Conservation (phyloP, 2,329 filamentous ascomycete genomes). For the Xylaria sp. region DNA sequence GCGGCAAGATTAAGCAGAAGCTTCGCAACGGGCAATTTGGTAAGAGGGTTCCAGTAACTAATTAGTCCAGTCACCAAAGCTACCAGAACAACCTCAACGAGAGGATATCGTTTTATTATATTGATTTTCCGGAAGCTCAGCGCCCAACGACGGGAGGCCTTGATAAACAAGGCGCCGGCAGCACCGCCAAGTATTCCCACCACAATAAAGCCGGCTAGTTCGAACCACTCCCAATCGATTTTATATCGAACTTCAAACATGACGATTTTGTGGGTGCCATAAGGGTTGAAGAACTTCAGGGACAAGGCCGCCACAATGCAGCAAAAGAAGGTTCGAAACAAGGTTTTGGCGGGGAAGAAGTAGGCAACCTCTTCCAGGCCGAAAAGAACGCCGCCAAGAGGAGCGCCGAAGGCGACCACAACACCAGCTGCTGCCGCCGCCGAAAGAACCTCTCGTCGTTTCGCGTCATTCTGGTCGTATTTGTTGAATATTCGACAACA, state of each 20-base stretch:
- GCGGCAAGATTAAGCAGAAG: conserved; percentile 90
- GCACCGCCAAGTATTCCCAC: conserved; percentile 87
- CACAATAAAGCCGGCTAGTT: conserved; percentile 85
- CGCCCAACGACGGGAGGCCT: conserved; percentile 91
- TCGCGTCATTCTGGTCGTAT: conserved; percentile 93
- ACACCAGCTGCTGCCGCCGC: conserved; percentile 92
- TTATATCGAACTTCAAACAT: conserved; percentile 94
- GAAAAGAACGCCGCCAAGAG: conserved; percentile 87
- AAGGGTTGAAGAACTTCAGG: conserved; percentile 94
- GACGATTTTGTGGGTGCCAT: conserved; percentile 95
- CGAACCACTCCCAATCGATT: conserved; percentile 93
- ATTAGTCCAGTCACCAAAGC: conserved; percentile 84
- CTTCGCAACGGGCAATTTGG: conserved; percentile 89
- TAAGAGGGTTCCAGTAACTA: conserved; percentile 94
- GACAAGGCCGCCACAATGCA: conserved; percentile 93
- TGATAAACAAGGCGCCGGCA: conserved; percentile 93
- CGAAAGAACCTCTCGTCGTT: conserved; percentile 92
- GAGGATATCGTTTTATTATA: conserved; percentile 82
- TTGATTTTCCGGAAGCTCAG: conserved; percentile 84
- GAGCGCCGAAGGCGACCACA: conserved; percentile 92
- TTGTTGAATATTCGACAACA: conserved; percentile 93
- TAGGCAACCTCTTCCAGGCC: conserved; percentile 95
- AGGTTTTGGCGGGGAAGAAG: conserved; percentile 96
- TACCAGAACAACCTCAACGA: conserved; percentile 89
- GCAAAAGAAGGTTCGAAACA: conserved; percentile 98